Conservation (phyloP, 768 basidiomycete genomes). For the Vararia minispora region DNA sequence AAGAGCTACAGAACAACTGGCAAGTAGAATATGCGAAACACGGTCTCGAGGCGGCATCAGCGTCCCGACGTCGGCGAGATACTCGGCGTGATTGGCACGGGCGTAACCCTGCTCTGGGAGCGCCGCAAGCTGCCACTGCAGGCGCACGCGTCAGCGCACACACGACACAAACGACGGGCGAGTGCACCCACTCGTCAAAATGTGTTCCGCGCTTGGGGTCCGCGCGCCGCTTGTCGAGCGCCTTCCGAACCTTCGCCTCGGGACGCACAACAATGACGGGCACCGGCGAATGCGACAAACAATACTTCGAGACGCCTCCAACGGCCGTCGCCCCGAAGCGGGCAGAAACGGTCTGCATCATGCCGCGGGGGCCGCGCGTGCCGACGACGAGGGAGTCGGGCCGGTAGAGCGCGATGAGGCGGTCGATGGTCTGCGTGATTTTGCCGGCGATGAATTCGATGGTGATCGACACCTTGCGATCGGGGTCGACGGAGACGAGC, state of each 20-base stretch:
- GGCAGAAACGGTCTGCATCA: slow-evolving; percentile 41
- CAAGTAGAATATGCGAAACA: too few relatives aligned
- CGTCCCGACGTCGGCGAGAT: too few relatives aligned
- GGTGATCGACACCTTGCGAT: slow-evolving; percentile 79
- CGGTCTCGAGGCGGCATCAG: too few relatives aligned
- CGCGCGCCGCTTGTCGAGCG: slow-evolving; percentile 73
- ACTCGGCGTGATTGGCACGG: too few relatives aligned
- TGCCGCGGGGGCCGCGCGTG: slow-evolving; percentile 58
- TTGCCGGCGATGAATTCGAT: slow-evolving; percentile 92
- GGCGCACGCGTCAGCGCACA: too few relatives aligned
- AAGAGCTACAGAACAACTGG: too few relatives aligned
- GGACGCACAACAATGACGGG: slow-evolving; percentile 94
- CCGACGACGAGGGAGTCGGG: slow-evolving; percentile 93
- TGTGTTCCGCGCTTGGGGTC: slow-evolving; percentile 83
- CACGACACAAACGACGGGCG: not conserved
- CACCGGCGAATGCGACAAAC: slow-evolving; percentile 85
- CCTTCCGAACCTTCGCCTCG: slow-evolving; percentile 77
- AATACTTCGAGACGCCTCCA: slow-evolving; percentile 59
- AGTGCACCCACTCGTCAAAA: slow-evolving; percentile 48
- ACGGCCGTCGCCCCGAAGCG: slow-evolving; percentile 42
- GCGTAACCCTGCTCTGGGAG: too few relatives aligned
- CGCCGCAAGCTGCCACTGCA: too few relatives aligned
- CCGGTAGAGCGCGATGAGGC: slow-evolving; percentile 84
- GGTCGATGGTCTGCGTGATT: slow-evolving; percentile 81
- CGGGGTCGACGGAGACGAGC: slow-evolving; percentile 64